Percentiles rank a stretch among this genome's conserved stretches.
These are phyloP conservation scores for Paramecium sexaurelia DNA, from an alignment of 73 alveolate genomes.

Conservation along the genomic window DNA sequence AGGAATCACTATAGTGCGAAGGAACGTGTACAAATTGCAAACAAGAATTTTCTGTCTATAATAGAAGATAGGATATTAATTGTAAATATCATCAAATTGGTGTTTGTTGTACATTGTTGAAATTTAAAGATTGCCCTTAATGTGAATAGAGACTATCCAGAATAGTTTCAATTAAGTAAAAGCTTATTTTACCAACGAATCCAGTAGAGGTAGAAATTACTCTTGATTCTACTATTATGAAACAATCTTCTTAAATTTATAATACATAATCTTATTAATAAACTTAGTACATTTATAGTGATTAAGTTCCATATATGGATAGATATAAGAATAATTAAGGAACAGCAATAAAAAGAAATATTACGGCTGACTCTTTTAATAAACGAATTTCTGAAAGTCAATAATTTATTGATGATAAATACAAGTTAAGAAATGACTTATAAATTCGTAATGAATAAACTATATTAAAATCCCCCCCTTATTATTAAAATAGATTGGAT, in stretches of 20 bases:
- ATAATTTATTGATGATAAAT: neutral
- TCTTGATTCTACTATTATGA: neutral
- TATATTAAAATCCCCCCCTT: neutral
- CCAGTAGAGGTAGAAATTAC: neutral
- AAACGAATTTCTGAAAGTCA: neutral
- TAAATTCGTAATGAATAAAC: neutral
- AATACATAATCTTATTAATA: neutral
- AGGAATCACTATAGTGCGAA: neutral
- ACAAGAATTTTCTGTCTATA: neutral
- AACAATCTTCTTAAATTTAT: neutral
- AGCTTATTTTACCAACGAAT: neutral
- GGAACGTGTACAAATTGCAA: neutral
- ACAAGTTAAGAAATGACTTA: neutral
- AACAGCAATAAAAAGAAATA: neutral
- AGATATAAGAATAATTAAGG: neutral
- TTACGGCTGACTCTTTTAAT: neutral
- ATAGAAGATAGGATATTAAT: neutral
- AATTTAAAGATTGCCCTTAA: neutral
- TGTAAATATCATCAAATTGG: neutral
- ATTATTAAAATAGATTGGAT: neutral
- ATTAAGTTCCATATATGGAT: neutral
- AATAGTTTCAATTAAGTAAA: neutral
- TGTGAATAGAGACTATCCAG: neutral
- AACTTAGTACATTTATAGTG: neutral
- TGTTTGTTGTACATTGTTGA: neutral